A percentile compares a stretch with the other conserved stretches of the same genome.
phyloP scores from a whole-genome alignment of 2,329 filamentous ascomycete genomes.

The Fusarium tupiense region DNA sequence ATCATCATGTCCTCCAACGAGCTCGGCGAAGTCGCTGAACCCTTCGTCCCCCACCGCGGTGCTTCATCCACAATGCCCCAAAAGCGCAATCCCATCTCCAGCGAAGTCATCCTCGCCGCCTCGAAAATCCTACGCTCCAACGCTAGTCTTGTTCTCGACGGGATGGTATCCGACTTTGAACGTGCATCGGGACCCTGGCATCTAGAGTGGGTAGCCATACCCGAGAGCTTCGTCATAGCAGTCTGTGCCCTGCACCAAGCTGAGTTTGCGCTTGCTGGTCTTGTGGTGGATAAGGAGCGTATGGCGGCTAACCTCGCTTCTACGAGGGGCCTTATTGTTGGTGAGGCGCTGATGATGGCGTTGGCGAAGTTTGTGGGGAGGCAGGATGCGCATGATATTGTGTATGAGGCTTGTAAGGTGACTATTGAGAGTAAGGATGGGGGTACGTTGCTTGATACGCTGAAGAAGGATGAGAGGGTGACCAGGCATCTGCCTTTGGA shows the following conservation, averaged over 20 bases:
- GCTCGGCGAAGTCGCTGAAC: constrained; percentile 59
- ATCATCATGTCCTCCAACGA: constrained; percentile 69
- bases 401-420: constrained; percentile 60
- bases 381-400: constrained; percentile 63
- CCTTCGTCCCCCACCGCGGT: constrained; percentile 63
- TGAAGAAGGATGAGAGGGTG: neutral
- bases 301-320: constrained; percentile 63
- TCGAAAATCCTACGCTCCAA: constrained; percentile 64
- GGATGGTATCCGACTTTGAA: constrained; percentile 67
- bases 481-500: neutral
- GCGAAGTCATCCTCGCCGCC: constrained; percentile 64
- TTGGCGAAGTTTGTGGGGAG: constrained; percentile 62
- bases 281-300: constrained; percentile 59
- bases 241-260: constrained; percentile 64
- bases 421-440: constrained; percentile 15
- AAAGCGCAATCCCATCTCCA: constrained; percentile 68
- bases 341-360: constrained; percentile 70
- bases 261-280: constrained; percentile 61
- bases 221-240: constrained; percentile 62
- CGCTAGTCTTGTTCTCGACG: constrained; percentile 62
- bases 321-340: constrained; percentile 63
- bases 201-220: constrained; percentile 66
- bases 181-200: constrained; percentile 68
- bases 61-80: constrained; percentile 67
- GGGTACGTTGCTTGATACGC: neutral